phyloP scores from a whole-genome alignment of 306 rosid species.

The Quercus bicolor region DNA sequence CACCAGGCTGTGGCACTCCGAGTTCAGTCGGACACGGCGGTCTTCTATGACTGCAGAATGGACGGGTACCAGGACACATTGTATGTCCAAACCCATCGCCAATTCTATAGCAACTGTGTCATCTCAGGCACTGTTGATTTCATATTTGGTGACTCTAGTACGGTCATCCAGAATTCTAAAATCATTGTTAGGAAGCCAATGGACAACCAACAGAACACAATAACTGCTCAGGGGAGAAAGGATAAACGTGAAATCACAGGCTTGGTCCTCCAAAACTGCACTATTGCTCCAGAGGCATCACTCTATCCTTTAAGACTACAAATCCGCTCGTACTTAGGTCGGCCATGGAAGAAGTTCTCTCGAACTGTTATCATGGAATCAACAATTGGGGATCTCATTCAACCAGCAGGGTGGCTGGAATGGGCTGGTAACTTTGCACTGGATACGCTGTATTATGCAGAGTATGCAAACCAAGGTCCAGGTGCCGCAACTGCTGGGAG shows the following conservation, averaged over 20 bases:
- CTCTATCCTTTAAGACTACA: slow-evolving; percentile 3
- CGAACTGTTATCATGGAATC: slow-evolving; percentile 31
- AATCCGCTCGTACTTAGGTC: slow-evolving; percentile 18
- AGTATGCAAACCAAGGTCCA: slow-evolving; percentile 24
- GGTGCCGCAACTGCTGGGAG: slow-evolving; percentile 16
- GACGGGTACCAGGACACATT: slow-evolving; percentile 66
- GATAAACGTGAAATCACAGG: not conserved
- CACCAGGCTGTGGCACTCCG: slow-evolving; percentile 85
- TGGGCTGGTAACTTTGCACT: slow-evolving; percentile 19
- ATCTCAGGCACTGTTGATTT: slow-evolving; percentile 70
- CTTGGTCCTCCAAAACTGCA: slow-evolving; percentile 35
- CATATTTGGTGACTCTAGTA: slow-evolving; percentile 55
- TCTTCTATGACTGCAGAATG: slow-evolving; percentile 54
- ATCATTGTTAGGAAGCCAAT: slow-evolving; percentile 49
- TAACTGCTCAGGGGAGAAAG: slow-evolving; percentile 48
- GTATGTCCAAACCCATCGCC: slow-evolving; percentile 57
- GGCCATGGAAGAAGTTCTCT: slow-evolving; percentile 33
- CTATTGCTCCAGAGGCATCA: slow-evolving; percentile 13
- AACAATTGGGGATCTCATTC: slow-evolving; percentile 19
- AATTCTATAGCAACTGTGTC: slow-evolving; percentile 72
- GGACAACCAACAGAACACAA: slow-evolving; percentile 34
- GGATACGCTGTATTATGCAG: slow-evolving; percentile 21
- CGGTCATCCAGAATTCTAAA: slow-evolving; percentile 49
- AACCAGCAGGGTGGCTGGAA: slow-evolving; percentile 33
- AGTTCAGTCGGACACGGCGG: slow-evolving; percentile 48